phyloP scores from a whole-genome alignment of 495 filamentous ascomycete genomes.

The Astrothelium macrocarpum region DNA sequence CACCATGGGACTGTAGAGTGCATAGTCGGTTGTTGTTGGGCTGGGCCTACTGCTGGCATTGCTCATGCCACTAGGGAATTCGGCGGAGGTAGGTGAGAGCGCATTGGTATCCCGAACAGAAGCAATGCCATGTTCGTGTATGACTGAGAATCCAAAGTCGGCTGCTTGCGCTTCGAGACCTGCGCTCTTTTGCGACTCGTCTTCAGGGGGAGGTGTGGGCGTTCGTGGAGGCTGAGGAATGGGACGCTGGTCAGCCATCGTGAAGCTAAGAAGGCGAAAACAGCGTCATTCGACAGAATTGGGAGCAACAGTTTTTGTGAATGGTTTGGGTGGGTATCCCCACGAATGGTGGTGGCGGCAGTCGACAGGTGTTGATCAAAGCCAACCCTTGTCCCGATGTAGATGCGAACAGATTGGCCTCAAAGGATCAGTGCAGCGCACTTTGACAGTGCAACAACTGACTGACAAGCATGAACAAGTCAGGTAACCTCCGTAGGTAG shows the following conservation, averaged over 20 bases:
- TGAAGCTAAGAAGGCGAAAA: neutral
- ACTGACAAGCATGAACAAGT: too few relatives aligned
- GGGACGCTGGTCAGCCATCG: conserved; percentile 52
- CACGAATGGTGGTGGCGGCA: too few relatives aligned
- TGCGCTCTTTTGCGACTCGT: conserved; percentile 21
- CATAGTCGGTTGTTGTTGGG: neutral
- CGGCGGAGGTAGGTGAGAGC: conserved; percentile 53
- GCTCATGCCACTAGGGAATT: conserved; percentile 31
- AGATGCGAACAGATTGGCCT: too few relatives aligned
- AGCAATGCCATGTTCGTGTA: neutral
- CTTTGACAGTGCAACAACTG: too few relatives aligned
- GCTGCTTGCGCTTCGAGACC: conserved; percentile 1
- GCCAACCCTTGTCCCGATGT: too few relatives aligned
- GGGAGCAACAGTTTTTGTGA: neutral
- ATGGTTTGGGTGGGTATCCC: too few relatives aligned
- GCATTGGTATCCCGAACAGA: conserved; percentile 43
- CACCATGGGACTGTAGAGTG: conserved; percentile 35
- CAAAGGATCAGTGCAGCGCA: too few relatives aligned
- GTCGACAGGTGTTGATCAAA: too few relatives aligned
- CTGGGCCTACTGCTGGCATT: neutral
- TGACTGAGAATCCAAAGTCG: neutral
- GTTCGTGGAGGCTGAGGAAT: conserved; percentile 58
- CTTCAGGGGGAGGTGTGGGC: conserved; percentile 58
- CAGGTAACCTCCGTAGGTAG: too few relatives aligned
- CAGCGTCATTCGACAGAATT: neutral